phyloP scores from a whole-genome alignment of 2,329 filamentous ascomycete species.

The Cladosporium sp. region DNA sequence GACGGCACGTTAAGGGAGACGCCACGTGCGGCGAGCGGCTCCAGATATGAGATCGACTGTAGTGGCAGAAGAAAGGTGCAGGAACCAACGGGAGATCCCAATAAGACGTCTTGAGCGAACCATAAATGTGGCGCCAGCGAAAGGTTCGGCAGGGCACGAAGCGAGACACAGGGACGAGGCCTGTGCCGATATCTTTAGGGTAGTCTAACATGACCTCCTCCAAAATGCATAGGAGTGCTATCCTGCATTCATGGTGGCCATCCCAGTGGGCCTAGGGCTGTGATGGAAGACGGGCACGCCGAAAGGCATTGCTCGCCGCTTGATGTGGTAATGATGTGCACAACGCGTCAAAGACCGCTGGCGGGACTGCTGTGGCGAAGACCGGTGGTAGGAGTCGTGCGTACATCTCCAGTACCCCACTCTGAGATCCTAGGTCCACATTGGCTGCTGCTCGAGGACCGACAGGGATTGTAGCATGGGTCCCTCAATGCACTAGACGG shows the following conservation, averaged over 20 bases:
- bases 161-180: slow-evolving; percentile 20
- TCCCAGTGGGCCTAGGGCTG: slow-evolving; percentile 15
- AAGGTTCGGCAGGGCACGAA: slow-evolving; percentile 20
- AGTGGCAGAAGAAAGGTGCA: slow-evolving; percentile 19
- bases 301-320: slow-evolving; percentile 12
- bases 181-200: slow-evolving; percentile 10
- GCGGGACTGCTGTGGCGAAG: slow-evolving; percentile 19
- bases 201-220: background rate
- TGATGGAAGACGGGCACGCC: slow-evolving; percentile 15
- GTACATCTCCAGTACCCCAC: slow-evolving; percentile 17
- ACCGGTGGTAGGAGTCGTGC: slow-evolving; percentile 16
- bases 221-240: slow-evolving; percentile 11
- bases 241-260: background rate
- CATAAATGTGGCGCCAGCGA: slow-evolving; percentile 18
- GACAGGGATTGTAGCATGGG: slow-evolving; percentile 17
- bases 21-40: slow-evolving; percentile 18
- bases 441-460: slow-evolving; percentile 6
- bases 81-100: slow-evolving; percentile 18
- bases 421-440: slow-evolving; percentile 3
- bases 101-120: slow-evolving; percentile 19
- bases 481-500: slow-evolving; percentile 17
- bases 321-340: slow-evolving; percentile 19
- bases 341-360: slow-evolving; percentile 18
- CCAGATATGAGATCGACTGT: slow-evolving; percentile 19
- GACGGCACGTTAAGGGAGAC: slow-evolving; percentile 17